These are phyloP conservation scores for Styphnolobium japonicum DNA, from an alignment of 306 rosid species.

Conservation along the genomic window DNA sequence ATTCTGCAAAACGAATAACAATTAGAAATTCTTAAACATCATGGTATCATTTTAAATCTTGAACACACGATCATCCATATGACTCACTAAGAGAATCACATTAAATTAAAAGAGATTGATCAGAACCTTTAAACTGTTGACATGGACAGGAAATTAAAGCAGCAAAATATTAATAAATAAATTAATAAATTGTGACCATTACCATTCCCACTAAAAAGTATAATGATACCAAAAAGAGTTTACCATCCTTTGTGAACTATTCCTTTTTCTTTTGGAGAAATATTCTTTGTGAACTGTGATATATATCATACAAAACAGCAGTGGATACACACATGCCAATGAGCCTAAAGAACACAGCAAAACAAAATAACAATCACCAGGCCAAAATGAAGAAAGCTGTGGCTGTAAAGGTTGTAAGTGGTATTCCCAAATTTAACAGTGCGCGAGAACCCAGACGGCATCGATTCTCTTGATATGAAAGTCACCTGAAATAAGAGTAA, in stretches of 20 bases:
- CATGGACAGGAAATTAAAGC: background rate
- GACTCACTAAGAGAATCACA: constrained; percentile 5
- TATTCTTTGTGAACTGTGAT: background rate
- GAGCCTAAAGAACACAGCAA: background rate
- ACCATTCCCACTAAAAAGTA: background rate
- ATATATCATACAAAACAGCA: background rate
- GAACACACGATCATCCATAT: background rate
- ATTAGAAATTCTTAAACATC: constrained; percentile 17
- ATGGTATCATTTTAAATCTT: constrained; percentile 5
- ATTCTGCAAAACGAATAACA: constrained; percentile 56
- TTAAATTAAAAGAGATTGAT: background rate
- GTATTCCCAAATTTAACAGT: constrained; percentile 63
- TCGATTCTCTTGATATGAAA: constrained; percentile 72
- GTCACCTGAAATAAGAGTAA: constrained; percentile 66
- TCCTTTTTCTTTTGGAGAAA: background rate
- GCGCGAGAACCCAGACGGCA: constrained; percentile 61
- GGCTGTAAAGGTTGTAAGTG: constrained; percentile 85
- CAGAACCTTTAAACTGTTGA: background rate
- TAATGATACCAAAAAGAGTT: background rate
- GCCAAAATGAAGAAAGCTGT: constrained; percentile 95
- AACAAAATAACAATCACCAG: constrained; percentile 53
- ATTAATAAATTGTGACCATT: background rate
- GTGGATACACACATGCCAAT: constrained; percentile 6
- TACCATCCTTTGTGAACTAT: background rate
- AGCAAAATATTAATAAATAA: background rate